These are phyloP conservation scores for Aaosphaeria pasadenensis DNA, from an alignment of 2,329 filamentous ascomycete species.

Conservation along the genomic window DNA sequence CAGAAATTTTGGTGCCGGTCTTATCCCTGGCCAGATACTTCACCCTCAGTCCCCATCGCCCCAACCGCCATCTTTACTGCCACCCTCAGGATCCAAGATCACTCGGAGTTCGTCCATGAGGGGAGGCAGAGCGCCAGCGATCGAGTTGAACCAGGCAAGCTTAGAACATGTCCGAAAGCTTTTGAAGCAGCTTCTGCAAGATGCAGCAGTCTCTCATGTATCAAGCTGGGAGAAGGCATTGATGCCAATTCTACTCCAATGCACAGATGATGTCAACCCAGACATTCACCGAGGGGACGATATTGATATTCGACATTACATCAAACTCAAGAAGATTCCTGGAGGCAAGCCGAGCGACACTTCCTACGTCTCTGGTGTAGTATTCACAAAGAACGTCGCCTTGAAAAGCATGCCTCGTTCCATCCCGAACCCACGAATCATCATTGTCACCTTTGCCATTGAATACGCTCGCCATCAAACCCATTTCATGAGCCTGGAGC, in stretches of 20 bases:
- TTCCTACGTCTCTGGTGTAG: conserved; percentile 92
- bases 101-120: conserved; percentile 80
- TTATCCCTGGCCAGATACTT: conserved; percentile 11
- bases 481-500: conserved; percentile 97
- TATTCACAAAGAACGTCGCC: conserved; percentile 96
- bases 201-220: conserved; percentile 69
- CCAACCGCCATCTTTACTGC: conserved; percentile 20
- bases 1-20: conserved; percentile 48
- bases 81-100: conserved; percentile 35
- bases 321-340: conserved; percentile 95
- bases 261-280: conserved; percentile 91
- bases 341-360: conserved; percentile 88
- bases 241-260: conserved; percentile 83
- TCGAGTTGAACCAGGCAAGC: conserved; percentile 84
- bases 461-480: conserved; percentile 92
- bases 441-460: conserved; percentile 91
- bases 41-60: conserved; percentile 20
- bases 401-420: conserved; percentile 93
- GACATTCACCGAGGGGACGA: conserved; percentile 88
- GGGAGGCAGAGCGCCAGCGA: conserved; percentile 67
- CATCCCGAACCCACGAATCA: conserved; percentile 78
- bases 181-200: conserved; percentile 76
- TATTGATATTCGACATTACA: conserved; percentile 96
- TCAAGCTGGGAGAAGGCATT: conserved; percentile 86
- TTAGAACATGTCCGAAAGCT: conserved; percentile 84